A percentile compares a stretch with the other conserved stretches of the same genome.
Evolutionary conservation across 1,284 basidiomycete genomes (phyloP).

Genomic region (Malassezia yamatoensis): DNA sequence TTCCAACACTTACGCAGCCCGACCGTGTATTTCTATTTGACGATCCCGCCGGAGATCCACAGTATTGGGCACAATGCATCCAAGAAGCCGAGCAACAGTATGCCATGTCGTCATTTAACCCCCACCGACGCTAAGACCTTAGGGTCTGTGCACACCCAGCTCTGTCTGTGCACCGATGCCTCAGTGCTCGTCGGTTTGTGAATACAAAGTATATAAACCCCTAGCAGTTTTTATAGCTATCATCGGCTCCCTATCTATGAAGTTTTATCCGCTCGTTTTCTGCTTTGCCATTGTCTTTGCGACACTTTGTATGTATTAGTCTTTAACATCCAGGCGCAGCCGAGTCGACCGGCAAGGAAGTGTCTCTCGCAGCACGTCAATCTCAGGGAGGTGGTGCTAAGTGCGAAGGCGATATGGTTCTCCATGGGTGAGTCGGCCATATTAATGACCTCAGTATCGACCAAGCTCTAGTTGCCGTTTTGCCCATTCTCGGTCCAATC

Average conservation of each 20-base stretch:
- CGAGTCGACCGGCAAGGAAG: background rate
- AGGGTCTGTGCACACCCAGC: background rate
- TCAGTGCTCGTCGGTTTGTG: too few species aligned
- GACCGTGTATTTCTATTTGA: conserved; percentile 28
- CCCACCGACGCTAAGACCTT: background rate
- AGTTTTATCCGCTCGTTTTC: background rate
- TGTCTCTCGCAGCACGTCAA: background rate
- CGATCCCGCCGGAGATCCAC: conserved; percentile 31
- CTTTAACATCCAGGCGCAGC: background rate
- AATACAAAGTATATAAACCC: too few species aligned
- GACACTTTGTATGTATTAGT: background rate
- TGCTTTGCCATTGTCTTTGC: background rate
- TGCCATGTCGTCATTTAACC: background rate
- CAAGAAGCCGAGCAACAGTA: conserved; percentile 18
- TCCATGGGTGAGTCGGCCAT: conserved; percentile 1
- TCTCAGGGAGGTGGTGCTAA: background rate
- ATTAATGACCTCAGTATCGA: conserved; percentile 1
- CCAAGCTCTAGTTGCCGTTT: background rate
- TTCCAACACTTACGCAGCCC: conserved; percentile 6
- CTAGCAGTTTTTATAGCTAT: too few species aligned
- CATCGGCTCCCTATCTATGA: background rate
- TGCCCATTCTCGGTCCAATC: conserved; percentile 5
- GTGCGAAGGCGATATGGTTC: background rate
- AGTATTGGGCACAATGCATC: conserved; percentile 28
- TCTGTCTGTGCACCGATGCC: background rate